Conservation (phyloP, 1,284 basidiomycete genomes). For the Amylostereum chailletii region DNA sequence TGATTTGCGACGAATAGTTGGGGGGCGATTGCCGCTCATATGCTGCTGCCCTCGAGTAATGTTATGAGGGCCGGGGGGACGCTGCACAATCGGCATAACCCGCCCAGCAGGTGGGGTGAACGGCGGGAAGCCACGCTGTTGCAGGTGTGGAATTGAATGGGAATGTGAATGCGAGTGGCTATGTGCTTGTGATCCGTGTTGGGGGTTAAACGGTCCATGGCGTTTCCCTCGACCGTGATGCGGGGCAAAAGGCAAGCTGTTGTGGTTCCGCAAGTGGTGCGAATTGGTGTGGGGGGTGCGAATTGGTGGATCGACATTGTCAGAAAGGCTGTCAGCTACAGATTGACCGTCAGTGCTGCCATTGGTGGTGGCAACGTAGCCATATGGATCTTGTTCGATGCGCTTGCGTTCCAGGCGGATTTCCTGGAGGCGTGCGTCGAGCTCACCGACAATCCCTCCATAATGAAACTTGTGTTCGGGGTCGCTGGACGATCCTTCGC, state of each 20-base stretch:
- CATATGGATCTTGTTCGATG: constrained; percentile 26
- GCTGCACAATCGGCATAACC: neutral
- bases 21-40: too few species aligned
- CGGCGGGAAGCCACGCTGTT: neutral
- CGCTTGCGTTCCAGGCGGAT: constrained; percentile 30
- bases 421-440: constrained; percentile 30
- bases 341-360: too few species aligned
- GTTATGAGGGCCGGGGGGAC: too few species aligned
- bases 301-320: neutral
- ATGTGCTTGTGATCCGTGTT: neutral
- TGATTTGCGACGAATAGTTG: too few species aligned
- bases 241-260: neutral
- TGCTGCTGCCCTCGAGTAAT: too few species aligned
- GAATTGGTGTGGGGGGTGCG: neutral
- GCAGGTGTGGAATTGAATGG: neutral
- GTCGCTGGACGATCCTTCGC: neutral
- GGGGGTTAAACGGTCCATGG: neutral
- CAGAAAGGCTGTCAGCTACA: too few species aligned
- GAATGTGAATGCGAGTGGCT: constrained; percentile 2
- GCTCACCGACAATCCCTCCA: constrained; percentile 26
- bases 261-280: neutral
- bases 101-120: constrained; percentile 2
- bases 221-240: constrained; percentile 7
- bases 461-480: constrained; percentile 4
- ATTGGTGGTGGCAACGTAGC: constrained; percentile 11